Evolutionary conservation across 1,284 basidiomycete species (phyloP), one percentile per base, ranked within the genome.

Genomic region (Termitomyces sp.): DNA sequence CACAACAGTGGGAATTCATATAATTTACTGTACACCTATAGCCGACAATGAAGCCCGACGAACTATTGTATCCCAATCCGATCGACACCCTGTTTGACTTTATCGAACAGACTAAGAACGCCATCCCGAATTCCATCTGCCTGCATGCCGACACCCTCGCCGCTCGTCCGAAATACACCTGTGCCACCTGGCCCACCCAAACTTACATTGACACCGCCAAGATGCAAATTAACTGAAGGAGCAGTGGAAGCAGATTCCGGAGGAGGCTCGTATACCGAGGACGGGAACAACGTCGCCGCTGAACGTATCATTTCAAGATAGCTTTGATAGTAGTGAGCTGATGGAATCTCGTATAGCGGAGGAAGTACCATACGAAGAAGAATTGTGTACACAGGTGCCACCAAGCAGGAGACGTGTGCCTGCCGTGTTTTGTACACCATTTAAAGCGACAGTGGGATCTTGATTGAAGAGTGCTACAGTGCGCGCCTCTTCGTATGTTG

Each of bases 361-460:
- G 42, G 7, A 50, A 61, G 6, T 19, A 39, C 17, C 79, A 56
- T 67, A 94, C 92, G 85, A 90, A 17, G 85, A 84, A 3, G 94
- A 96, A 67, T 97, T 98, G 69, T 95, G 94, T 15, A 98, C 81
- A 60, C 87, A 94, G 40, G 92, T 95, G 9, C 95, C 94, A 8
- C 95, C 94, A 2, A 98, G 82, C 2, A 98, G 70, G 44, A 97
- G 75, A 24, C 94, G 79, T 13, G 83, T 83, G 6, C 86, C 86
- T 10, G 78, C 81, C 5, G 79, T 72, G 46, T 73, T 73, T 19
- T 74, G 70, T 19, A 80, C 78, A n/a, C 81, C 73, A 53, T 70
- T 75, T 5, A 77, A 73, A 42, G 71, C 68, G 12, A 70, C 65
- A n/a, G 69, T 67, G 31, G 78, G 74, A 59, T 92, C 90, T 65